These are phyloP conservation scores for peach (Prunus persica) DNA, from an alignment of 306 rosid genomes.

Conservation along the genomic window DNA sequence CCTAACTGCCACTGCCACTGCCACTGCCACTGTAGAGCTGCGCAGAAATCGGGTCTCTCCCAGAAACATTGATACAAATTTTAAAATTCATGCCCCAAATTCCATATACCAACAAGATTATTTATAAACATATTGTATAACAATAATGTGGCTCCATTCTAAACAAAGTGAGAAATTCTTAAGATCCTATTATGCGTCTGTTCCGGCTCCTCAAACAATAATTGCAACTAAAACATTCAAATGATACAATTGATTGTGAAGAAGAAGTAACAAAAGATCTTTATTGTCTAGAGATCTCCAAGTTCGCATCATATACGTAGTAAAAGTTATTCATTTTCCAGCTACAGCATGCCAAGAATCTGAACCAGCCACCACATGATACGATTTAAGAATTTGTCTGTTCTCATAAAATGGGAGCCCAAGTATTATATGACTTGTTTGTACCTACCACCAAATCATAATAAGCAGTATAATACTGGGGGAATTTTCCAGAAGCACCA, in stretches of 20 bases:
- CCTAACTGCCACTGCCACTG: neutral
- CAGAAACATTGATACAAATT: too few relatives aligned
- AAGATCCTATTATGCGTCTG: neutral
- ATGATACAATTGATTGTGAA: neutral
- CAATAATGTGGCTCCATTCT: neutral
- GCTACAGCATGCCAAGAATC: neutral
- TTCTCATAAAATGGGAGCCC: neutral
- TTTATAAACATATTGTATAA: neutral
- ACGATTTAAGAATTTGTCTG: neutral
- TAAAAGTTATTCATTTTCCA: neutral
- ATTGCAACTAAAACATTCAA: neutral
- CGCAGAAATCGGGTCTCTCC: neutral
- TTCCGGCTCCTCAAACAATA: neutral
- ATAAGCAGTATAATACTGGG: constrained; percentile 84
- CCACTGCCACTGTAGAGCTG: neutral
- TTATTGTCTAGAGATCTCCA: neutral
- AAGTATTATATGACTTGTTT: constrained; percentile 9
- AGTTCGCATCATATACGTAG: neutral
- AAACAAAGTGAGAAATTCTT: neutral
- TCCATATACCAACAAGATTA: neutral
- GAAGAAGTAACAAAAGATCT: neutral
- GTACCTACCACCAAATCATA: constrained; percentile 87
- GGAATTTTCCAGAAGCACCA: constrained; percentile 94
- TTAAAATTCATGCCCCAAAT: too few relatives aligned
- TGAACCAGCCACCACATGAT: neutral